phyloP scores from a whole-genome alignment of 352 stramenopile genomes.

The Elongisporangium senticosum region DNA sequence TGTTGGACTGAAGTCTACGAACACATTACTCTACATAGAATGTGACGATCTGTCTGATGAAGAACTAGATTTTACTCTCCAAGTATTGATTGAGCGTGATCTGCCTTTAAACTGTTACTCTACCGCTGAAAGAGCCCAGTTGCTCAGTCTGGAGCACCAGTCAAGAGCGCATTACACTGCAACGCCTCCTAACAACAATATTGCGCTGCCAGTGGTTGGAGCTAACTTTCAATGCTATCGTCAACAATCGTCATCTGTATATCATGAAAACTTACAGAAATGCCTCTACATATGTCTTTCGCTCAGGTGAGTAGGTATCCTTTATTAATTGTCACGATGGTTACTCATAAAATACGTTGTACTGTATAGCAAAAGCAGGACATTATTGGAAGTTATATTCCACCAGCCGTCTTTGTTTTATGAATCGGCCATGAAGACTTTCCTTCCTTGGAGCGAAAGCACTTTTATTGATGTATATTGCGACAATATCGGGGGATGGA shows the following conservation, averaged over 20 bases:
- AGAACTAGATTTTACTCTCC: slow-evolving; percentile 30
- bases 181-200: background rate
- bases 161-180: slow-evolving; percentile 6
- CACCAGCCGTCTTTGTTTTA: background rate
- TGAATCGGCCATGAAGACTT: background rate
- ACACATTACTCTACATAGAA: slow-evolving; percentile 51
- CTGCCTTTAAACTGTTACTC: slow-evolving; percentile 40
- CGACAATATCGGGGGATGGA: slow-evolving; percentile 1
- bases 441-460: background rate
- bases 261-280: slow-evolving; percentile 43
- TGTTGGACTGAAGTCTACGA: slow-evolving; percentile 34
- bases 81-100: slow-evolving; percentile 39
- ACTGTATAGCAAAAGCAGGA: background rate
- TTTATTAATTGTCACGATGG: too few species aligned
- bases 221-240: slow-evolving; percentile 1
- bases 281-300: slow-evolving; percentile 54
- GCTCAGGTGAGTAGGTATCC: slow-evolving; percentile 27
- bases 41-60: slow-evolving; percentile 37
- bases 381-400: background rate
- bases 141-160: slow-evolving; percentile 40
- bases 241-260: slow-evolving; percentile 18
- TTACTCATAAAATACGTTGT: background rate
- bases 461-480: background rate
- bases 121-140: slow-evolving; percentile 38
- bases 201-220: background rate